These are phyloP conservation scores for Epichloe gansuensis DNA, from an alignment of 2,329 filamentous ascomycete species.

Conservation along the genomic window DNA sequence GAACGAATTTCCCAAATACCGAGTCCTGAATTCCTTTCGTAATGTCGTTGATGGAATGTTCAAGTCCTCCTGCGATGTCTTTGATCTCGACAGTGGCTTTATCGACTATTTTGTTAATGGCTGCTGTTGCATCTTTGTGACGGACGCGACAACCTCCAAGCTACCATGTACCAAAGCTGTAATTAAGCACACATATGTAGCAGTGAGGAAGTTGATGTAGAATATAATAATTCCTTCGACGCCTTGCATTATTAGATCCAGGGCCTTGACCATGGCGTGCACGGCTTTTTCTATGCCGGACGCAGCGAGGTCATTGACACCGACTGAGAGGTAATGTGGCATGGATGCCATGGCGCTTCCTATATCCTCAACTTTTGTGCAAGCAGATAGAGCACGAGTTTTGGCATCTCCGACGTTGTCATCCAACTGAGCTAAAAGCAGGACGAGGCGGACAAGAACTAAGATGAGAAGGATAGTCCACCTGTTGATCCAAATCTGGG, in stretches of 20 bases:
- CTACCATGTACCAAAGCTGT: conserved; percentile 71
- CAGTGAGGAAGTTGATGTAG: conserved; percentile 81
- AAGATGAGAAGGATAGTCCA: conserved; percentile 89
- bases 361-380: conserved; percentile 81
- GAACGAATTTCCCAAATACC: conserved; percentile 38
- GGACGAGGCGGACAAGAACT: conserved; percentile 67
- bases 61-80: conserved; percentile 37
- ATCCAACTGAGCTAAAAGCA: conserved; percentile 62
- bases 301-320: conserved; percentile 78
- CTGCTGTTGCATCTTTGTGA: conserved; percentile 38
- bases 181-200: conserved; percentile 82
- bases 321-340: conserved; percentile 85
- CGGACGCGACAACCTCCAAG: conserved; percentile 51
- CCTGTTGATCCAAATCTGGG: conserved; percentile 93
- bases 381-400: conserved; percentile 73
- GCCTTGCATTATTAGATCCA: conserved; percentile 67
- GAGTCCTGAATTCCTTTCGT: conserved; percentile 27
- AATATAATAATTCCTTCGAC: conserved; percentile 85
- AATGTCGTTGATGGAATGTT: conserved; percentile 38
- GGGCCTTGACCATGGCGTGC: conserved; percentile 64
- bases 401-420: conserved; percentile 66
- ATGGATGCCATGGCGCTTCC: conserved; percentile 96
- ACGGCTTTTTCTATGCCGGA: conserved; percentile 70
- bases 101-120: conserved; percentile 37
- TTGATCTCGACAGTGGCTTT: conserved; percentile 49